phyloP scores from a whole-genome alignment of 176 grass and related monocot genomes.

The Paspalum notatum region DNA sequence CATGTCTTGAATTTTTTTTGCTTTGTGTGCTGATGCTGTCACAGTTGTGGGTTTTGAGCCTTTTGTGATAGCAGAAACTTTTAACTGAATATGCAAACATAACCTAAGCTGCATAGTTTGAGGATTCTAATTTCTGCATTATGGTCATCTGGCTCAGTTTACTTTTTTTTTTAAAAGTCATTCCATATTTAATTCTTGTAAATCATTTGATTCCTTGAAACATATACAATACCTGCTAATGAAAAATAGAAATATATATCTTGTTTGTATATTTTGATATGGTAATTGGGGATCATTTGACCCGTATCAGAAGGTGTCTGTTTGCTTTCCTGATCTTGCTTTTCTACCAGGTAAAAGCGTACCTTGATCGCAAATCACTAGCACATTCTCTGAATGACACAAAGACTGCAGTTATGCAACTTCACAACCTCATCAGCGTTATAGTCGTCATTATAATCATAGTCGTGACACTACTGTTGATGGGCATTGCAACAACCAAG shows the following conservation, averaged over 20 bases:
- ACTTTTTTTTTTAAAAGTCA: neutral
- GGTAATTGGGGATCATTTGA: neutral
- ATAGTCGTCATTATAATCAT: constrained; percentile 66
- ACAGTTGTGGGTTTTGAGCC: neutral
- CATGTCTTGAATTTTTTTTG: neutral
- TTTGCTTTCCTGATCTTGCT: constrained; percentile 36
- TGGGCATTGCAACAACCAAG: constrained; percentile 91
- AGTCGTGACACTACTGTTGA: constrained; percentile 69
- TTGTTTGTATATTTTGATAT: neutral
- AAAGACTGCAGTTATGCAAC: constrained; percentile 92
- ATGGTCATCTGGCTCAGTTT: neutral
- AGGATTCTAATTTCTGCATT: neutral
- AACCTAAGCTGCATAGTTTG: neutral
- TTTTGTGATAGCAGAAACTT: neutral
- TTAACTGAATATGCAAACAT: neutral
- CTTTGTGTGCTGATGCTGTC: neutral
- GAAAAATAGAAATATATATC: neutral
- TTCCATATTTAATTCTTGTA: neutral
- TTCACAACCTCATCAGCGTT: constrained; percentile 78
- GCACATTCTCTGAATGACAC: constrained; percentile 96
- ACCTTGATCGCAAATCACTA: constrained; percentile 85
- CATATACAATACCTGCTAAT: neutral
- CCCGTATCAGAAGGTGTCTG: neutral
- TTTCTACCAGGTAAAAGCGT: constrained; percentile 72
- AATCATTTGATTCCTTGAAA: constrained; percentile 4